Conservation (phyloP, 2,329 filamentous ascomycete genomes). For the Pseudopithomyces chartarum region DNA sequence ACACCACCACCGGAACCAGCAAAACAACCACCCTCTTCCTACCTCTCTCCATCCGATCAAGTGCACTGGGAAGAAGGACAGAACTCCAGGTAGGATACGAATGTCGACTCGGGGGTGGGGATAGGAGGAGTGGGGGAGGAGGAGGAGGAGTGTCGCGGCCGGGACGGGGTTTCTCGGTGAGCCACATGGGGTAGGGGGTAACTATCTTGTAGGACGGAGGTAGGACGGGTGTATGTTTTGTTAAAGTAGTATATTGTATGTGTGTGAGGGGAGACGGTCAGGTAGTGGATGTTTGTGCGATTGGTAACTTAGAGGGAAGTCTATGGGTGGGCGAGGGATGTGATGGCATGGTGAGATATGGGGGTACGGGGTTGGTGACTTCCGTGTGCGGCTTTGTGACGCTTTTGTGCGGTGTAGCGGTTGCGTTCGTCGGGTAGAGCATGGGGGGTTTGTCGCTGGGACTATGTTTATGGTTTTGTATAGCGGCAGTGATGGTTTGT, state of each 20-base stretch:
- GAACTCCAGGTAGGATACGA: background rate
- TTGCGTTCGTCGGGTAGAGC: background rate
- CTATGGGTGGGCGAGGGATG: background rate
- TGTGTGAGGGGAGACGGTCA: no score
- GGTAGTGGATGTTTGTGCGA: no score
- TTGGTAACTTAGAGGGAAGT: background rate
- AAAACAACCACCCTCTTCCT: background rate
- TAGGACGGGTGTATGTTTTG: background rate
- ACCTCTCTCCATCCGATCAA: background rate
- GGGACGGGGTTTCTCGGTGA: background rate
- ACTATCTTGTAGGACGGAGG: background rate
- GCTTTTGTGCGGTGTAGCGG: background rate
- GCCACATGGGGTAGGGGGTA: no score
- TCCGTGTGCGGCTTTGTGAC: conserved; percentile 5
- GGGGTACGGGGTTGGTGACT: background rate
- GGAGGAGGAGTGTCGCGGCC: background rate
- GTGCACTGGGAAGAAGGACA: background rate
- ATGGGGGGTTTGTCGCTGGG: background rate
- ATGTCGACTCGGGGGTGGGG: no score
- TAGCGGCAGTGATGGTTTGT: background rate
- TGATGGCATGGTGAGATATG: background rate
- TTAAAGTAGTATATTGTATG: background rate
- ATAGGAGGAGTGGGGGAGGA: no score
- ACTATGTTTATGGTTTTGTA: background rate
- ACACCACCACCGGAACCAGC: background rate